Evolutionary conservation across 2,329 filamentous ascomycete species (phyloP).

Genomic region (Fusarium odoratissimum): DNA sequence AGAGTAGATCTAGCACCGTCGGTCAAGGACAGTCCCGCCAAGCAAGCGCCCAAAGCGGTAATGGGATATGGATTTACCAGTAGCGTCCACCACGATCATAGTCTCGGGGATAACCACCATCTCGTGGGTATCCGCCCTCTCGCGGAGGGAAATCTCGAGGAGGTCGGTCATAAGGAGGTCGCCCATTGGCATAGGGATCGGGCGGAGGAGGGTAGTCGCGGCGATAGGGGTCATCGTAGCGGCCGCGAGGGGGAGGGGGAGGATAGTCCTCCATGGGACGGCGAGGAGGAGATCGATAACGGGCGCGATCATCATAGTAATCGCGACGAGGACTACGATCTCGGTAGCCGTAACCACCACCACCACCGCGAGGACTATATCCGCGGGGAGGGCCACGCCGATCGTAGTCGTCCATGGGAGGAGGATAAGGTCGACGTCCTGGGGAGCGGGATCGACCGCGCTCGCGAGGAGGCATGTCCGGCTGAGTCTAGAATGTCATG

Average conservation of each 20-base stretch:
- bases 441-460: constrained; percentile 84
- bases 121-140: constrained; percentile 54
- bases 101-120: constrained; percentile 58
- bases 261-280: constrained; percentile 82
- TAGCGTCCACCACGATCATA: constrained; percentile 64
- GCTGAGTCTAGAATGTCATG: constrained; percentile 72
- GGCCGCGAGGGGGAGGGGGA: constrained; percentile 73
- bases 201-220: constrained; percentile 74
- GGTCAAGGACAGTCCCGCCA: constrained; percentile 52
- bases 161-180: constrained; percentile 67
- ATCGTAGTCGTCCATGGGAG: constrained; percentile 82
- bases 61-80: constrained; percentile 57
- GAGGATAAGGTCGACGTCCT: constrained; percentile 71
- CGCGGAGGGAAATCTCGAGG: constrained; percentile 63
- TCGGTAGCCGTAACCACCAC: constrained; percentile 78
- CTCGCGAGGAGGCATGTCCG: constrained; percentile 77
- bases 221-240: constrained; percentile 83
- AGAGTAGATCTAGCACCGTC: constrained; percentile 50
- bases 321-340: constrained; percentile 87
- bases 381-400: constrained; percentile 82
- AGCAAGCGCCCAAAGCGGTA: constrained; percentile 41
- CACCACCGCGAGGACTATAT: constrained; percentile 82
- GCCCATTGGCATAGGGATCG: constrained; percentile 70
- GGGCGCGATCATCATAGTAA: constrained; percentile 87
- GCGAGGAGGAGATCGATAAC: constrained; percentile 83